Evolutionary conservation across 225 moss, liverwort and hornwort species (phyloP), one percentile per base, ranked within the genome.

Genomic region (Rhytidiadelphus loreus): DNA sequence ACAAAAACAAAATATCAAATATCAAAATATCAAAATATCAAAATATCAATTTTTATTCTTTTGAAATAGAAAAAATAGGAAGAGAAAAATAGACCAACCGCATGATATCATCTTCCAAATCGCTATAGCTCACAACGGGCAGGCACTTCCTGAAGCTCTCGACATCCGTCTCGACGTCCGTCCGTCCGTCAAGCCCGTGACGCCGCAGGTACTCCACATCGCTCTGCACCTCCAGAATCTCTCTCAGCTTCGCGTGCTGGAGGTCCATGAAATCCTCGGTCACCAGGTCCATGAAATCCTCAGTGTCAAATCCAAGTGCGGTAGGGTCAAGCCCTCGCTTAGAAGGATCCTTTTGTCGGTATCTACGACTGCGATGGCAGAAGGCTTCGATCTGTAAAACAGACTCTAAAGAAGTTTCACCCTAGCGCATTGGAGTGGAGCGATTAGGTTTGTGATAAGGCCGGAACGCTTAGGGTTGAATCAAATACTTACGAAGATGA

Each of bases 131-230:
- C 85, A 93, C 89, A 33, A 96, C 85, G 8, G 95, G 95, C 64
- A 95, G 57, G 73, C 94, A 89, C 74, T 87, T 91, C 80, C 93
- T 85, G 76, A 96, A 96, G 76, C 93, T 93, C 43, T 88, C 92
- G 41, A 81, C 89, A 50, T 95, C 92, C 13, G 93, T 93, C 43
- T 88, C 92, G 41, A 81, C 89, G 56, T 95, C 92, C 13, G 93
- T 93, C 16, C 93, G 85, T 58, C 96, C 94, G 48, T 90, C 69
- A 29, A 96, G 87, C 83, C 92, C 94, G 58, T 94, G 92, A 70
- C 94, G 90, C 70, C 48, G 92, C 90, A 96, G 83, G 86, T 96
- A 95, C 89, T 93, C 96, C 81, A 95, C 95, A 29, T 90, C 84
- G 10, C 86, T 84, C 90, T 93, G 91, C 81, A 87, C 90, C 79